Percentiles rank a stretch among this genome's conserved stretches.
Evolutionary conservation across 2,329 filamentous ascomycete genomes (phyloP).

Genomic region (Colletotrichum euphorbiae): DNA sequence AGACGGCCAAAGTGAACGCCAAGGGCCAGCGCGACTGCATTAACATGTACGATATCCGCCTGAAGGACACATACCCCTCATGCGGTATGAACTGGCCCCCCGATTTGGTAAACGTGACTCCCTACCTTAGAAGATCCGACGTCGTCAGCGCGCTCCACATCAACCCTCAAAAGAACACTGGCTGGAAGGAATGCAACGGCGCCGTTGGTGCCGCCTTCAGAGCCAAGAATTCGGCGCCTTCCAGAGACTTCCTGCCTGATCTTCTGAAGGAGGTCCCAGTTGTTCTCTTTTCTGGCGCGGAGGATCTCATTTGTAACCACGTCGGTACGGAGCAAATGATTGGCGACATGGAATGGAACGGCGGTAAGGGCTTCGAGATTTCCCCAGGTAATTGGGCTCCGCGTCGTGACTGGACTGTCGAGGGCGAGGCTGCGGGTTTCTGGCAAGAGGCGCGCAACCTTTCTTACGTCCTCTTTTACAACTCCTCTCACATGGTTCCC

Average conservation of each 20-base stretch:
- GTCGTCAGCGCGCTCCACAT: slow-evolving; percentile 86
- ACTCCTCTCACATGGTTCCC: slow-evolving; percentile 97
- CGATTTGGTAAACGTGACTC: slow-evolving; percentile 80
- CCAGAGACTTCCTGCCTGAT: slow-evolving; percentile 79
- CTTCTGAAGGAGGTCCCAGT: slow-evolving; percentile 82
- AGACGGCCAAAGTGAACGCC: slow-evolving; percentile 66
- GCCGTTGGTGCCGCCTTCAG: slow-evolving; percentile 80
- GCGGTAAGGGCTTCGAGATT: slow-evolving; percentile 89
- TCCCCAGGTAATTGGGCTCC: slow-evolving; percentile 90
- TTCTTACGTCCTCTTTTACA: slow-evolving; percentile 95
- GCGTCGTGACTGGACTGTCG: slow-evolving; percentile 94
- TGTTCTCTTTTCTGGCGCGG: slow-evolving; percentile 90
- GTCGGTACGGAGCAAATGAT: slow-evolving; percentile 93
- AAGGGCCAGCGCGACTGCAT: slow-evolving; percentile 71
- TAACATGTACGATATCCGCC: slow-evolving; percentile 98
- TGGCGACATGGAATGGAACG: slow-evolving; percentile 90
- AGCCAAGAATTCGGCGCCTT: slow-evolving; percentile 76
- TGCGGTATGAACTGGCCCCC: slow-evolving; percentile 99
- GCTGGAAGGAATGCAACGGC: slow-evolving; percentile 92
- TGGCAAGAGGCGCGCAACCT: slow-evolving; percentile 96
- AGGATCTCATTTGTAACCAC: slow-evolving; percentile 98
- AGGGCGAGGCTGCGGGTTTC: slow-evolving; percentile 86
- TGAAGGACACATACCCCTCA: slow-evolving; percentile 81
- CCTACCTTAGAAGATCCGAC: slow-evolving; percentile 86
- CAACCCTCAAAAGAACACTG: slow-evolving; percentile 81